Evolutionary conservation across 2,329 filamentous ascomycete genomes (phyloP).

Genomic region (Talaromyces sp.): DNA sequence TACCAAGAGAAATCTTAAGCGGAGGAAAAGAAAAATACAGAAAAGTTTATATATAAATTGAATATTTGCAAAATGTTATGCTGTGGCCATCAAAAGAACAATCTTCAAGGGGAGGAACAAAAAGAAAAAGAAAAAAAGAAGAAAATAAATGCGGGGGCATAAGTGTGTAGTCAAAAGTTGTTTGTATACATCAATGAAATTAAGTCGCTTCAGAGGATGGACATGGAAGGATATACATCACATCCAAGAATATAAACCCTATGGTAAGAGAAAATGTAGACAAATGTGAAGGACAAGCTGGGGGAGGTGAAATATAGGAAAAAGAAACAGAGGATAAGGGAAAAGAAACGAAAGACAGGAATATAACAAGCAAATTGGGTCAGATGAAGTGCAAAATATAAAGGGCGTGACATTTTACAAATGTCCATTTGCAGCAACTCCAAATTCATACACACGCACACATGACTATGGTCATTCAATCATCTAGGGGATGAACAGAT

Average conservation of each 20-base stretch:
- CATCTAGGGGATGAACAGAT: conserved; percentile 15
- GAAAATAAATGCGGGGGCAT: neutral
- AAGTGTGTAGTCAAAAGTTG: neutral
- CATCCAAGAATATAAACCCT: neutral
- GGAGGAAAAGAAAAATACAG: neutral
- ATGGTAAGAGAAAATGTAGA: conserved; percentile 12
- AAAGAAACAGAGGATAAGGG: conserved; percentile 8
- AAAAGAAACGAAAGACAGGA: conserved; percentile 13
- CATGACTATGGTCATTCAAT: conserved; percentile 4
- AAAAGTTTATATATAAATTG: neutral
- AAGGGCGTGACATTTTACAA: conserved; percentile 6
- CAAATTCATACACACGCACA: neutral
- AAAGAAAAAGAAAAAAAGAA: neutral
- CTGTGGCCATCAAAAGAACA: neutral
- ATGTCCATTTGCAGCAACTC: neutral
- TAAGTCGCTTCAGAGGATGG: neutral
- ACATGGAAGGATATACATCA: neutral
- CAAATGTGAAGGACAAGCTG: conserved; percentile 12
- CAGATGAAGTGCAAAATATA: neutral
- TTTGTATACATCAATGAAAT: neutral
- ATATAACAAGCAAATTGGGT: conserved; percentile 7
- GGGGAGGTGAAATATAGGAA: conserved; percentile 9
- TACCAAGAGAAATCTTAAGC: neutral
- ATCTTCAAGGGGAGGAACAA: neutral
- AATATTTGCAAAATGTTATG: neutral